phyloP scores from a whole-genome alignment of 2,329 filamentous ascomycete genomes.

The Mariannaea elegans region DNA sequence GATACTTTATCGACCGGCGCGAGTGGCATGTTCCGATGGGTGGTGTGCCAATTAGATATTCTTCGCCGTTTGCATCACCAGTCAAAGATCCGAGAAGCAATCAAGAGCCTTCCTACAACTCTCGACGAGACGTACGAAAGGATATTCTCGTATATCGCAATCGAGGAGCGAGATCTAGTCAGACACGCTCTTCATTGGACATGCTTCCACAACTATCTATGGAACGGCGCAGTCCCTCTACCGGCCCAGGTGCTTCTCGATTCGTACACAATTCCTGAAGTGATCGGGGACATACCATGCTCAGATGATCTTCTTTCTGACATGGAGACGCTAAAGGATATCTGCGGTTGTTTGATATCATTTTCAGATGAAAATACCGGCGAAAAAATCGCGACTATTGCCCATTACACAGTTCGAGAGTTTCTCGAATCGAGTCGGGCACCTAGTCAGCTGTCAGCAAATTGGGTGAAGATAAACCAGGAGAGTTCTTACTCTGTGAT shows the following conservation, averaged over 20 bases:
- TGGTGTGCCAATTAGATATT: constrained; percentile 1
- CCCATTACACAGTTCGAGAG: too few relatives aligned
- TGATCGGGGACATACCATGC: background rate
- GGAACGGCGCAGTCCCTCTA: background rate
- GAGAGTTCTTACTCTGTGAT: too few relatives aligned
- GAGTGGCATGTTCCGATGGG: constrained; percentile 10
- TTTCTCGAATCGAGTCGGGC: too few relatives aligned
- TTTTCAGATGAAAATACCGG: background rate
- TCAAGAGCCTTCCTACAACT: background rate
- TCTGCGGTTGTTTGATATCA: background rate
- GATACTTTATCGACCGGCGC: background rate
- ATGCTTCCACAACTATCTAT: background rate
- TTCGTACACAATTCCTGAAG: background rate
- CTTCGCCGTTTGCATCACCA: background rate
- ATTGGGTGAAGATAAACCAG: too few relatives aligned
- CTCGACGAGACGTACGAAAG: constrained; percentile 9
- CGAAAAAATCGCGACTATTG: too few relatives aligned
- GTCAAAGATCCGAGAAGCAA: background rate
- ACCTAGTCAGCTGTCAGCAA: too few relatives aligned
- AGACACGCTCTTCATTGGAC: background rate
- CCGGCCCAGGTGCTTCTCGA: too few relatives aligned
- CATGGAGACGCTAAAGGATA: background rate
- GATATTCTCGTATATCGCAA: background rate
- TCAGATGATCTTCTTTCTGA: background rate
- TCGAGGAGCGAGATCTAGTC: background rate